Conservation (phyloP, 306 rosid genomes). For the Gynostemma pentaphyllum region DNA sequence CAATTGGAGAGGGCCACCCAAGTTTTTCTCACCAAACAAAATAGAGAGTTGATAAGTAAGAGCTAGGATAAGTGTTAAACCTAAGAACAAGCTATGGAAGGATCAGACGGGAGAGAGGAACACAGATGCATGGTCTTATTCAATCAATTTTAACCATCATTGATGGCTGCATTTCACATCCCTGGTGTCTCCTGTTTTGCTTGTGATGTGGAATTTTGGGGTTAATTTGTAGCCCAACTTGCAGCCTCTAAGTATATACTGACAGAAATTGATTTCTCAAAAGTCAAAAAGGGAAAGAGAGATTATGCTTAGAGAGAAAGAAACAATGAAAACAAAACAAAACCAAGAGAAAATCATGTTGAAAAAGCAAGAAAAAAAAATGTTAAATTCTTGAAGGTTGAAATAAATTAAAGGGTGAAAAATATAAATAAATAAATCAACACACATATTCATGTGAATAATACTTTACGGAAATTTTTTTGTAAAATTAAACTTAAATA, state of each 20-base stretch:
- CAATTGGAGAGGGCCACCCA: neutral
- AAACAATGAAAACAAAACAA: neutral
- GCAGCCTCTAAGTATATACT: neutral
- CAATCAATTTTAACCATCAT: no score
- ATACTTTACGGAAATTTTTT: no score
- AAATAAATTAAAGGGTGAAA: no score
- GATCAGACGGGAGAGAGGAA: neutral
- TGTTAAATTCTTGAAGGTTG: neutral
- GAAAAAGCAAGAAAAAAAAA: neutral
- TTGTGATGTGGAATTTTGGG: neutral
- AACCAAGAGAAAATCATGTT: neutral
- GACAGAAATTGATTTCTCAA: neutral
- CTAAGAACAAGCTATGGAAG: neutral
- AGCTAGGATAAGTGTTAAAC: neutral
- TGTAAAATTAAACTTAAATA: no score
- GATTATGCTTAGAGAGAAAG: neutral
- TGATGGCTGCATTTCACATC: no score
- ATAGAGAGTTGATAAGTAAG: neutral
- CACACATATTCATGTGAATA: no score
- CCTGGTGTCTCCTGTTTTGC: neutral
- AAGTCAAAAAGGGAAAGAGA: neutral
- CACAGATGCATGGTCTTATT: conserved; percentile 7
- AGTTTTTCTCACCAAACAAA: conserved; percentile 5
- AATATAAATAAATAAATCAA: neutral
- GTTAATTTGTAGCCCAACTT: neutral